A percentile compares a stretch with the other conserved stretches of the same genome.
These are phyloP conservation scores for Cicer arietinum DNA, from an alignment of 306 rosid species.

Conservation along the genomic window DNA sequence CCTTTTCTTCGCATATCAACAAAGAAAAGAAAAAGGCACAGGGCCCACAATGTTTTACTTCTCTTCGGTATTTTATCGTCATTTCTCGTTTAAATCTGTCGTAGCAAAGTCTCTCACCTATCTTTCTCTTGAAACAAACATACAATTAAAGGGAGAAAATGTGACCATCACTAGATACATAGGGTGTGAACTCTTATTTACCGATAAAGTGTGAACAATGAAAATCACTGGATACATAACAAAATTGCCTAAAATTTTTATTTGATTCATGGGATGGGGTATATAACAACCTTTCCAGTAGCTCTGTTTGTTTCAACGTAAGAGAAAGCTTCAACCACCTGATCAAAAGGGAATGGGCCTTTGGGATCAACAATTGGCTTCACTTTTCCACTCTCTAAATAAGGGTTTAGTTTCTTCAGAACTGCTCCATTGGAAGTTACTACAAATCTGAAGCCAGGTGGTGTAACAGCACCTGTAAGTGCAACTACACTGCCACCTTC, in stretches of 20 bases:
- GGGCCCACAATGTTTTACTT: no score
- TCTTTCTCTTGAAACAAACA: background rate
- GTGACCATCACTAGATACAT: constrained; percentile 16
- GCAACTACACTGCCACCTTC: constrained; percentile 94
- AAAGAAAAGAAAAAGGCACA: no score
- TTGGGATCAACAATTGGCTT: constrained; percentile 84
- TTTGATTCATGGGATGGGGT: constrained; percentile 71
- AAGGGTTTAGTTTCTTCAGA: constrained; percentile 83
- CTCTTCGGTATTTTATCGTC: no score
- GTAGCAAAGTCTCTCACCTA: no score
- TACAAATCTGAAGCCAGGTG: constrained; percentile 97
- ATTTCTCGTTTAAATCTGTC: no score
- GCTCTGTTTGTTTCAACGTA: constrained; percentile 83
- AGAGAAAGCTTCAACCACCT: constrained; percentile 93
- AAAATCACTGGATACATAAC: constrained; percentile 29
- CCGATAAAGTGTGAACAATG: constrained; percentile 7
- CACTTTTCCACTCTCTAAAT: constrained; percentile 85
- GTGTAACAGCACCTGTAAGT: constrained; percentile 84
- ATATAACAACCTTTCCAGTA: constrained; percentile 78
- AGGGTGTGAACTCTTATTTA: constrained; percentile 26
- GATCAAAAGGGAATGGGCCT: constrained; percentile 76
- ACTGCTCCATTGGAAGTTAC: constrained; percentile 87
- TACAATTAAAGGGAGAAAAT: constrained; percentile 1
- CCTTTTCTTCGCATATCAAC: no score
- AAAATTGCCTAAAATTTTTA: constrained; percentile 40